Percentiles rank a stretch among this genome's conserved stretches.
These are phyloP conservation scores for Fusarium neocosmosporiellum DNA, from an alignment of 2,329 filamentous ascomycete genomes.

Conservation along the genomic window DNA sequence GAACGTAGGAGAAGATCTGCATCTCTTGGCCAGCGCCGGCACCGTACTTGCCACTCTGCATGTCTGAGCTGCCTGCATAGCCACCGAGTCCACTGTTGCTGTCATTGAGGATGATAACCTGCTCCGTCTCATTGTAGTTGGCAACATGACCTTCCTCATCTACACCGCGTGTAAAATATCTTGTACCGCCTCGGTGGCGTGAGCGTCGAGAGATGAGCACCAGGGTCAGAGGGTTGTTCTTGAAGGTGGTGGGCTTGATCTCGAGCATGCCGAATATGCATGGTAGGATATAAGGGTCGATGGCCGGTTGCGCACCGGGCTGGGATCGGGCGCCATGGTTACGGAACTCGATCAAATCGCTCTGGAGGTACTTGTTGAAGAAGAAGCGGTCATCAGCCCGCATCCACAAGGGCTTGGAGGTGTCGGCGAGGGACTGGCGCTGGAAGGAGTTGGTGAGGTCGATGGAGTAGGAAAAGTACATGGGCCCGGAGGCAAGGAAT, in stretches of 20 bases:
- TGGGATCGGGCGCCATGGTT: conserved; percentile 70
- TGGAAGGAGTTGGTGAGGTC: conserved; percentile 98
- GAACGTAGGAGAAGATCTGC: conserved; percentile 93
- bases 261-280: conserved; percentile 97
- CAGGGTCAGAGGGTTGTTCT: conserved; percentile 85
- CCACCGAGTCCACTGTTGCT: conserved; percentile 78
- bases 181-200: conserved; percentile 86
- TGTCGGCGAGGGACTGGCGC: conserved; percentile 83
- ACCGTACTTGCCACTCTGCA: conserved; percentile 77
- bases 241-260: conserved; percentile 87
- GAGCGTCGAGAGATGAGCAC: conserved; percentile 90
- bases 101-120: conserved; percentile 91
- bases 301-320: conserved; percentile 76
- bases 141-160: conserved; percentile 96
- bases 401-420: conserved; percentile 83
- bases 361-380: conserved; percentile 95
- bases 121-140: conserved; percentile 99
- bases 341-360: conserved; percentile 91
- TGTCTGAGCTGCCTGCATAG: conserved; percentile 80
- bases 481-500: conserved; percentile 83
- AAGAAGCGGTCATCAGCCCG: conserved; percentile 97
- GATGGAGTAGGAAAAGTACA: conserved; percentile 98
- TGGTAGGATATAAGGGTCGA: conserved; percentile 93
- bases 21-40: conserved; percentile 74
- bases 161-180: conserved; percentile 94